Percentiles rank a stretch among this genome's conserved stretches.
Conservation (phyloP, 805 yeast species). For the Suhomyces tanzawaensis region DNA sequence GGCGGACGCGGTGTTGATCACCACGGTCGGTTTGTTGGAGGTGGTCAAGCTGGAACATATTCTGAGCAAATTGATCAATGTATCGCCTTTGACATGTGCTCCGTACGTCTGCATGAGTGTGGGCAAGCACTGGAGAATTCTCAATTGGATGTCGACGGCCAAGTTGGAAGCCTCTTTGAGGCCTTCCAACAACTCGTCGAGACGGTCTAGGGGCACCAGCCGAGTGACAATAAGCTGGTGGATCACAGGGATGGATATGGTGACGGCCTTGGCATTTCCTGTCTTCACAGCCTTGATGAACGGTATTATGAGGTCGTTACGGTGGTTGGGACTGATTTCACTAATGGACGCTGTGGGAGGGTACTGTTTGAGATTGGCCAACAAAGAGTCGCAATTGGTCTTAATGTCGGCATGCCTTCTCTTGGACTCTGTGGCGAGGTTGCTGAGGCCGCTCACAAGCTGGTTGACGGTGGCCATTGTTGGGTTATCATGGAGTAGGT, state of each 20-base stretch:
- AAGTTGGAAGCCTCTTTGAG: conserved; percentile 70
- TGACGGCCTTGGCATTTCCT: conserved; percentile 68
- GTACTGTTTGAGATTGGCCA: conserved; percentile 13
- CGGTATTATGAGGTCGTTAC: conserved; percentile 42
- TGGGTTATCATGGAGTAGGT: no score
- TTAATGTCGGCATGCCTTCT: conserved; percentile 69
- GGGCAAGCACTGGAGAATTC: conserved; percentile 81
- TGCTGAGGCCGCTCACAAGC: conserved; percentile 56
- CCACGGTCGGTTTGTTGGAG: conserved; percentile 69
- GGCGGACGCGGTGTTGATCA: conserved; percentile 88
- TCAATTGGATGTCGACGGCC: conserved; percentile 80
- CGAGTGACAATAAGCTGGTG: conserved; percentile 56
- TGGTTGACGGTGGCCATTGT: conserved; percentile 19
- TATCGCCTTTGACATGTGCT: conserved; percentile 49
- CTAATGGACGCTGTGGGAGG: conserved; percentile 16
- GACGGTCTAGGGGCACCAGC: conserved; percentile 52
- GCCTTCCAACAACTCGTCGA: conserved; percentile 61
- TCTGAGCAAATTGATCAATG: conserved; percentile 56
- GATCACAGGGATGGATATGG: conserved; percentile 69
- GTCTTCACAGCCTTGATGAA: conserved; percentile 70
- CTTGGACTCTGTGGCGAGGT: conserved; percentile 65
- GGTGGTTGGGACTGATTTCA: conserved; percentile 37
- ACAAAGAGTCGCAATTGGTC: conserved; percentile 35
- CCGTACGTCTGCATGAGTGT: conserved; percentile 66
- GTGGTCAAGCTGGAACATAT: conserved; percentile 74